phyloP scores from a whole-genome alignment of 2,329 filamentous ascomycete species.

The Aspergillus phoenicis region DNA sequence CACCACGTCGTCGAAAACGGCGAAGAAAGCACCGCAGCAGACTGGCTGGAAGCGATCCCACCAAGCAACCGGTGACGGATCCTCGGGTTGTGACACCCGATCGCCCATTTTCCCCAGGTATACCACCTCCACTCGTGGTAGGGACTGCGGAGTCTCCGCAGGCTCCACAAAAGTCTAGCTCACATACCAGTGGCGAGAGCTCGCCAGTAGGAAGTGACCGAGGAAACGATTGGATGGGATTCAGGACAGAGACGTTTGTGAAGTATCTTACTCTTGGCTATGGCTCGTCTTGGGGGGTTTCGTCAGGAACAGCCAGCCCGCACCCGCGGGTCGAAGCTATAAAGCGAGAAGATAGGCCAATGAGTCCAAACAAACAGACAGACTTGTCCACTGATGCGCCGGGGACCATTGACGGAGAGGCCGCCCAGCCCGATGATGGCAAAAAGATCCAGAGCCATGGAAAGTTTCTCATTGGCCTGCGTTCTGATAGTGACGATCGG shows the following conservation, averaged over 20 bases:
- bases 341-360: constrained; percentile 21
- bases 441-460: constrained; percentile 32
- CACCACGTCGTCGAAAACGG: constrained; percentile 56
- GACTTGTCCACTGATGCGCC: not conserved
- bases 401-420: constrained; percentile 1
- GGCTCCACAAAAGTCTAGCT: constrained; percentile 19
- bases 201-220: constrained; percentile 24
- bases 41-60: constrained; percentile 16
- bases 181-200: constrained; percentile 20
- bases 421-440: constrained; percentile 10
- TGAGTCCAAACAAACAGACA: constrained; percentile 4
- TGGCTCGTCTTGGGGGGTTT: constrained; percentile 50
- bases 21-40: constrained; percentile 35
- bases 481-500: constrained; percentile 41
- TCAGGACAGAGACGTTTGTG: constrained; percentile 49
- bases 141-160: constrained; percentile 23
- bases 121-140: constrained; percentile 48
- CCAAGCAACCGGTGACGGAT: constrained; percentile 1
- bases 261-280: constrained; percentile 55
- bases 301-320: constrained; percentile 32
- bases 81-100: constrained; percentile 24
- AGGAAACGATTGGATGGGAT: constrained; percentile 32
- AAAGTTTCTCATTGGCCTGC: constrained; percentile 47
- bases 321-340: constrained; percentile 32
- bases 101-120: constrained; percentile 40